Conservation (phyloP, 2,329 filamentous ascomycete species). For the Pseudocercospora fuligena region DNA sequence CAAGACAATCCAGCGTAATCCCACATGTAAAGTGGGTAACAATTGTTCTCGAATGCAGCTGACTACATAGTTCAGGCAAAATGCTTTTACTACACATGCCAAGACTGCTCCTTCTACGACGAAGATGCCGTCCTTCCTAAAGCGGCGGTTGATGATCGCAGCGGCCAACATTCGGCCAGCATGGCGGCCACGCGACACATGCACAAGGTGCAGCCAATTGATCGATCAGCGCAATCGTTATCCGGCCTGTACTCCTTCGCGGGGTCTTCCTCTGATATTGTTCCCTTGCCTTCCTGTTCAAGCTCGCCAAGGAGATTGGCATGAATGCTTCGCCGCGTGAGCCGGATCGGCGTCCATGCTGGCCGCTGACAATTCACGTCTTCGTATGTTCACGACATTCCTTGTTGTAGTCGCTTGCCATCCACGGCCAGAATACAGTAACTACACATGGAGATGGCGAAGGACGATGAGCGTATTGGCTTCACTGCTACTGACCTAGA, state of each 20-base stretch:
- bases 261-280: neutral
- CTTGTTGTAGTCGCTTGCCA: neutral
- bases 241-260: neutral
- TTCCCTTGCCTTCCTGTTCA: neutral
- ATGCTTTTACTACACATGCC: neutral
- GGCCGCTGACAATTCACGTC: neutral
- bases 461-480: neutral
- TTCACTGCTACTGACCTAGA: constrained; percentile 7
- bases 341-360: neutral
- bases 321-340: neutral
- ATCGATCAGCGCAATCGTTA: neutral
- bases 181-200: neutral
- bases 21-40: no score
- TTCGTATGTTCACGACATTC: neutral
- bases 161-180: neutral
- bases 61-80: no score
- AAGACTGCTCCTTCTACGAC: neutral
- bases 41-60: no score
- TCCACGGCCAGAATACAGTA: neutral
- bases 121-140: neutral
- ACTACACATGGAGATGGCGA: neutral
- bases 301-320: neutral
- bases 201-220: neutral
- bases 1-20: no score
- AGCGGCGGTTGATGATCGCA: neutral